phyloP scores from a whole-genome alignment of 164 flowering plant genomes.

The Echeveria elegans region DNA sequence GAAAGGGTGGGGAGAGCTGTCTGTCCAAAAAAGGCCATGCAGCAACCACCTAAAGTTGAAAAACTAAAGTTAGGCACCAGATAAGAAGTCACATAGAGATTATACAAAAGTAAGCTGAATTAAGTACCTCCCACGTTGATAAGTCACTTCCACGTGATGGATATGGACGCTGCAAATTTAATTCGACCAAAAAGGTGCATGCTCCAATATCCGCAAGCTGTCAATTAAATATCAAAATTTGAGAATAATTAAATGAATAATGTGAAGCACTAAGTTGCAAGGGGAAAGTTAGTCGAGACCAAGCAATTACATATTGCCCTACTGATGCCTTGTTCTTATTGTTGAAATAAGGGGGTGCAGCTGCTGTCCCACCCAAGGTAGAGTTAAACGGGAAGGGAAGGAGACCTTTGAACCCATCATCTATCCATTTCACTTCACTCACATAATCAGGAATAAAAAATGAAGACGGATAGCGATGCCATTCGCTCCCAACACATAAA shows the following conservation, averaged over 20 bases:
- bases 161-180: slow-evolving; percentile 71
- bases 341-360: slow-evolving; percentile 88
- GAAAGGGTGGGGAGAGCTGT: slow-evolving; percentile 46
- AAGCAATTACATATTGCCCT: slow-evolving; percentile 66
- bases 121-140: slow-evolving; percentile 81
- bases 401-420: slow-evolving; percentile 93
- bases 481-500: slow-evolving; percentile 95
- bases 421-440: slow-evolving; percentile 83
- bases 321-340: slow-evolving; percentile 81
- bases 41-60: background rate
- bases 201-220: slow-evolving; percentile 10
- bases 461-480: slow-evolving; percentile 95
- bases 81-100: background rate
- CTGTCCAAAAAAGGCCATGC: slow-evolving; percentile 7
- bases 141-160: slow-evolving; percentile 71
- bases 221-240: background rate
- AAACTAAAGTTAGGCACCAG: background rate
- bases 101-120: background rate
- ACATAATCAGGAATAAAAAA: slow-evolving; percentile 75
- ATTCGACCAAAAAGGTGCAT: slow-evolving; percentile 69
- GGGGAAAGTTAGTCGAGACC: background rate
- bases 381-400: slow-evolving; percentile 92
- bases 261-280: background rate
- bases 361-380: slow-evolving; percentile 85
- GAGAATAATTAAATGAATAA: background rate